Evolutionary conservation across 495 filamentous ascomycete species (phyloP), one percentile per base, ranked within the genome.

Genomic region (Geopyxis carbonaria): DNA sequence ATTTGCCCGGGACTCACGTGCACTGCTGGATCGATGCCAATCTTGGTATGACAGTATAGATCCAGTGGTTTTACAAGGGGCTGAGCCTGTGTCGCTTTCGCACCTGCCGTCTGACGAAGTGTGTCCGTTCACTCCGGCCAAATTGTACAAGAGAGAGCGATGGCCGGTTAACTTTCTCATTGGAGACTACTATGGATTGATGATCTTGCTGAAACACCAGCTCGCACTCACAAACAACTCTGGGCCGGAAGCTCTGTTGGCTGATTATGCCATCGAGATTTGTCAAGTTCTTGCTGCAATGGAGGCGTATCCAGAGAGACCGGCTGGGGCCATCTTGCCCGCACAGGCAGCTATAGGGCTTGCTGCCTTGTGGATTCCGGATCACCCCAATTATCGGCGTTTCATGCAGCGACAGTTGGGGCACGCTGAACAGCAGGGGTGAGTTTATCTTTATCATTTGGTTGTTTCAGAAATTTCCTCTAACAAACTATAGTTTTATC

Each of bases 391-490:
- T 52, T 69, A 91, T 56, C 66, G 71, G n/a, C 77, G 76, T 65
- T 97, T 86, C 87, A 66, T 73, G 44, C 74, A 82, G 40, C 68
- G 70, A 51, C 87, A 83, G 57, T 68, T 89, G 54, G 83, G 77
- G 11, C 57, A 68, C 40, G 65, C 93, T 41, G 89, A 97, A 59
- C 64, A 69, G 44, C 63, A 75, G 53, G 89, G 89, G 89, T 94
- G 59, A 63, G 83, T 67, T 34, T 28, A 13, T 35, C 11, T 32
- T 11, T 15, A 34, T 29, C 20, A 6, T 33, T 6, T 9, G 16
- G 15, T 16, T 16, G 8, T 34, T 34, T 10, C 31, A 14, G 1
- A 2, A 13, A 14, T 38, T 42, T 42, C 44, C 34, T 21, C 37
- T 34, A 46, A 54, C 40, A 37, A 22, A 27, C 19, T 47, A 32